Evolutionary conservation across 306 rosid species (phyloP), one percentile per base, ranked within the genome.

Genomic region (Canavalia ensiformis): DNA sequence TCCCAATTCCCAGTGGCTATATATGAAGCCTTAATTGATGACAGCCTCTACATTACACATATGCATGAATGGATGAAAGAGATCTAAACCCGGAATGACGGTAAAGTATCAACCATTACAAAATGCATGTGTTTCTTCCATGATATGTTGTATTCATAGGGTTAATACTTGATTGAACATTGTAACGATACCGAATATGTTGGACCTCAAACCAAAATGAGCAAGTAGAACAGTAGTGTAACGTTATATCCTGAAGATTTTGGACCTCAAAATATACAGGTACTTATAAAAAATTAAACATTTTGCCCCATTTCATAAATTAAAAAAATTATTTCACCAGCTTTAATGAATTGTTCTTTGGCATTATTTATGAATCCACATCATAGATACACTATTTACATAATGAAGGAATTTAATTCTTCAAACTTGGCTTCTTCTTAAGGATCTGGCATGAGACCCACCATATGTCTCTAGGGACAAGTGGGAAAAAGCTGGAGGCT

Each of bases 401-500:
- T 49, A 57, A 34, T 28, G 41, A 80, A 29, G 54, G 66, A 52
- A 72, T 80, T 71, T 13, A 7, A 72, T 29, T 51, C 7, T 72
- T 49, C 8, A 50, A 62, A 28, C 3, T 49, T 72, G 39, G 34
- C 56, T 57, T 30, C 31, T 72, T 62, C 45, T 75, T 3, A 37
- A 49, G 64, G 39, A 59, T 58, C 66, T 72, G 73, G 39, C 25
- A 42, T n/a, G 58, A 72, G 84, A 72, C 84, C 84, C 79, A 72
- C 73, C 44, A 51, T 33, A 13, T 51, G 8, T 34, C 31, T n/a
- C 62, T 13, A 63, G 47, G 72, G 66, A 59, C 57, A 62, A 39
- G 57, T 51, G 75, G 76, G 82, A 67, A 55, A 75, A 55, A 67
- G 75, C 28, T 80, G 64, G 72, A 35, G 54, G 30, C 50, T 52